These are phyloP conservation scores for Phytophthora lateralis DNA, from an alignment of 352 stramenopile genomes.

Conservation along the genomic window DNA sequence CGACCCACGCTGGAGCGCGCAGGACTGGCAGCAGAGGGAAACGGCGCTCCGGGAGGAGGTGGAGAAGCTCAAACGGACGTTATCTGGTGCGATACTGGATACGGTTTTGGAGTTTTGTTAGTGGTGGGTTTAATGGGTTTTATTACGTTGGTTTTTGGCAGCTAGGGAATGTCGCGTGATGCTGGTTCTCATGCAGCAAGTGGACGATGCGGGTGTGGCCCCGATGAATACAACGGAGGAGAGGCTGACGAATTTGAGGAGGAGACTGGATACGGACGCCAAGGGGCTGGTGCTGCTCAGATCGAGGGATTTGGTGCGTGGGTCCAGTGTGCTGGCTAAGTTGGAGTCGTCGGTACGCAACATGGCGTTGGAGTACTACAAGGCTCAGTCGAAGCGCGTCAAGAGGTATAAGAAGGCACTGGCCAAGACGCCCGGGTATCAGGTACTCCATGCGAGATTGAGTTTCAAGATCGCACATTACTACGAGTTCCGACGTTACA, in stretches of 20 bases:
- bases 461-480: conserved; percentile 92
- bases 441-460: conserved; percentile 69
- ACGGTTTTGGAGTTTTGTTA: background rate
- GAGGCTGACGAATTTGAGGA: conserved; percentile 65
- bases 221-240: conserved; percentile 79
- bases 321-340: conserved; percentile 67
- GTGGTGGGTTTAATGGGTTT: conserved; percentile 1
- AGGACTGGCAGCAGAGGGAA: conserved; percentile 79
- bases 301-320: conserved; percentile 64
- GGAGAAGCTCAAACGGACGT: conserved; percentile 65
- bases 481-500: conserved; percentile 88
- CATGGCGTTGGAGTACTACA: conserved; percentile 90
- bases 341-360: conserved; percentile 75
- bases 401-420: conserved; percentile 87
- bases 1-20: conserved; percentile 71
- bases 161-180: conserved; percentile 79
- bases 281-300: conserved; percentile 76
- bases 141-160: conserved; percentile 11
- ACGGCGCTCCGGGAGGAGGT: conserved; percentile 72
- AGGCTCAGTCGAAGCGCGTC: conserved; percentile 86
- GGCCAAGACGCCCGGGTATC: conserved; percentile 56
- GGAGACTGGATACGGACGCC: conserved; percentile 73
- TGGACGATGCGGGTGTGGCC: conserved; percentile 68
- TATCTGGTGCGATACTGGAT: conserved; percentile 39
- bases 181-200: conserved; percentile 79